Conservation (phyloP, 2,329 filamentous ascomycete genomes). For the Botrytis byssoidea region DNA sequence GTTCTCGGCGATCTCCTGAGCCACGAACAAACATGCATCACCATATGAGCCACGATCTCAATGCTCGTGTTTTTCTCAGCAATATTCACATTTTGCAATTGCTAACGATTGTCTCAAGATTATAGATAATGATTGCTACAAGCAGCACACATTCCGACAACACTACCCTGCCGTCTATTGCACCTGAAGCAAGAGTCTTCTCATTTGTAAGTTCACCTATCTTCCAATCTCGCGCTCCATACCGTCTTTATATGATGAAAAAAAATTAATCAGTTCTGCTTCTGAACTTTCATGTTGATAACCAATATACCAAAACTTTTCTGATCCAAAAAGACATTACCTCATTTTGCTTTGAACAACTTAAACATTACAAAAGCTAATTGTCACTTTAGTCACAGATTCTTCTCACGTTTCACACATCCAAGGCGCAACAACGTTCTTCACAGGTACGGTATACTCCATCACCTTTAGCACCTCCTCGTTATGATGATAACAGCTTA, state of each 20-base stretch:
- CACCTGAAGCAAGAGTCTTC: background rate
- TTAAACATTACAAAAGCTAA: conserved; percentile 13
- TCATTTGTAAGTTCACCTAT: conserved; percentile 11
- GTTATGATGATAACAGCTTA: conserved; percentile 65
- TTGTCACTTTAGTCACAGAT: conserved; percentile 2
- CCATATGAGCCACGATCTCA: conserved; percentile 60
- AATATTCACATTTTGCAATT: conserved; percentile 25
- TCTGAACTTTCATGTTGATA: conserved; percentile 67
- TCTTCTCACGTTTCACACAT: background rate
- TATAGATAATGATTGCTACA: background rate
- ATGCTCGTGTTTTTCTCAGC: conserved; percentile 17
- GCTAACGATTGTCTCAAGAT: conserved; percentile 22
- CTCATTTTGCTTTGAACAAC: conserved; percentile 7
- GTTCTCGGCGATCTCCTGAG: conserved; percentile 40
- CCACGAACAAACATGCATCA: conserved; percentile 65
- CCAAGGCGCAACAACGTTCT: background rate
- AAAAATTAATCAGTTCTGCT: conserved; percentile 70
- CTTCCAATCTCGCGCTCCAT: background rate
- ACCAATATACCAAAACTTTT: conserved; percentile 61
- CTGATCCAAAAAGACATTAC: conserved; percentile 44
- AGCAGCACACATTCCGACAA: background rate
- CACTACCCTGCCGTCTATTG: background rate
- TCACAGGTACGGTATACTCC: conserved; percentile 29
- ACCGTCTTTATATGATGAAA: conserved; percentile 60
- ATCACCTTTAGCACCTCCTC: conserved; percentile 21